Evolutionary conservation across 306 rosid genomes (phyloP).

Genomic region (Vigna hirtella): DNA sequence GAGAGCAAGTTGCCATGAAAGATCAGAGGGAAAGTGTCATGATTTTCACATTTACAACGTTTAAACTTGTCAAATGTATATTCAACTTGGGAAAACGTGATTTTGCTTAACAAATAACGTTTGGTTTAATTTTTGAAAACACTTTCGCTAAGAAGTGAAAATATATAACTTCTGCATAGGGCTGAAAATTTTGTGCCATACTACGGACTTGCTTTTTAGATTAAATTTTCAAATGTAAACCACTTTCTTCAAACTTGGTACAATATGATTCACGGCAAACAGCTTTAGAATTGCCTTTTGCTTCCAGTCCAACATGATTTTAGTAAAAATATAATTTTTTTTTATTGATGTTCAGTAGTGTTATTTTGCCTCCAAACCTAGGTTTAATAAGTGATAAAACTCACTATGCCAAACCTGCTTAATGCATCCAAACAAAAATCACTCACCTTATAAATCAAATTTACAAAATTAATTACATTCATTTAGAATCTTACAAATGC

Average conservation of each 20-base stretch:
- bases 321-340: too few relatives aligned
- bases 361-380: too few relatives aligned
- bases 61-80: not conserved
- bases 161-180: not conserved
- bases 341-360: too few relatives aligned
- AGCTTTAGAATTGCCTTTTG: not conserved
- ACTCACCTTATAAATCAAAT: too few relatives aligned
- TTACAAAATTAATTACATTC: too few relatives aligned
- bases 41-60: not conserved
- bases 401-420: too few relatives aligned
- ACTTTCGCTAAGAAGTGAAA: not conserved
- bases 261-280: too few relatives aligned
- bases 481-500: too few relatives aligned
- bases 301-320: too few relatives aligned
- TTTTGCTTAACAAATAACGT: not conserved
- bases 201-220: not conserved
- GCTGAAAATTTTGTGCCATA: not conserved
- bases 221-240: not conserved
- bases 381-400: too few relatives aligned
- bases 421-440: too few relatives aligned
- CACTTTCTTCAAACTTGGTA: not conserved
- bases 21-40: not conserved
- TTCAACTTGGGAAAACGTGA: not conserved
- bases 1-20: not conserved
- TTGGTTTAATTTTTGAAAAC: not conserved